A percentile compares a stretch with the other conserved stretches of the same genome.
Conservation (phyloP, 441 rosid genomes). For the Erodium texanum region DNA sequence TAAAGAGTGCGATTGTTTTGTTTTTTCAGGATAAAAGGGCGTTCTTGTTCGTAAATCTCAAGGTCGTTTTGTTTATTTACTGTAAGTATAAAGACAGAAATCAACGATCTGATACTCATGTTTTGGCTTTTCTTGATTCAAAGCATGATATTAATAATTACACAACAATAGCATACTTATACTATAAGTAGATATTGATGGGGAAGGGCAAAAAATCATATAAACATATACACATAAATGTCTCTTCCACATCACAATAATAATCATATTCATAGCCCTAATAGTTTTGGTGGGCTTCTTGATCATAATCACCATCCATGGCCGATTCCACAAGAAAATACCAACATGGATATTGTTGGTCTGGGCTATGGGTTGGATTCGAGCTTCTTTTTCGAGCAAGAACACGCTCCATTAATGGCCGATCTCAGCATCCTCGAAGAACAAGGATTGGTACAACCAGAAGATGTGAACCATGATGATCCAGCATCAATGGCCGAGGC, state of each 20-base stretch:
- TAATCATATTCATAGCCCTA: neutral
- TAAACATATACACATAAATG: neutral
- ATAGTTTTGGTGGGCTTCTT: neutral
- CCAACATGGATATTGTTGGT: neutral
- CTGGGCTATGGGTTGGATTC: neutral
- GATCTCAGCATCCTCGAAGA: neutral
- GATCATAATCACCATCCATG: neutral
- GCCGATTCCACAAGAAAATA: neutral
- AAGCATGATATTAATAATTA: too few species aligned
- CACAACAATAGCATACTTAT: too few species aligned
- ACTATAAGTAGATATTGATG: too few species aligned
- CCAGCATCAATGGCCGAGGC: neutral
- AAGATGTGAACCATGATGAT: neutral
- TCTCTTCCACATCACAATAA: neutral
- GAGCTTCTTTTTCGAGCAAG: neutral
- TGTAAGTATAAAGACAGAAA: too few species aligned
- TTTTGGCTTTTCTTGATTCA: too few species aligned
- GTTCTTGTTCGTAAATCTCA: too few species aligned
- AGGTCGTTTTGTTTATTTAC: too few species aligned
- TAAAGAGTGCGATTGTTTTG: too few species aligned
- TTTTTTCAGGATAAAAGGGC: too few species aligned
- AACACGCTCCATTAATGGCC: neutral
- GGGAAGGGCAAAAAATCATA: too few species aligned
- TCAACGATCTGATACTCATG: too few species aligned
- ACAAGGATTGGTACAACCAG: neutral